Evolutionary conservation across 495 filamentous ascomycete genomes (phyloP), one percentile per base, ranked within the genome.

Genomic region (Podospora comata): DNA sequence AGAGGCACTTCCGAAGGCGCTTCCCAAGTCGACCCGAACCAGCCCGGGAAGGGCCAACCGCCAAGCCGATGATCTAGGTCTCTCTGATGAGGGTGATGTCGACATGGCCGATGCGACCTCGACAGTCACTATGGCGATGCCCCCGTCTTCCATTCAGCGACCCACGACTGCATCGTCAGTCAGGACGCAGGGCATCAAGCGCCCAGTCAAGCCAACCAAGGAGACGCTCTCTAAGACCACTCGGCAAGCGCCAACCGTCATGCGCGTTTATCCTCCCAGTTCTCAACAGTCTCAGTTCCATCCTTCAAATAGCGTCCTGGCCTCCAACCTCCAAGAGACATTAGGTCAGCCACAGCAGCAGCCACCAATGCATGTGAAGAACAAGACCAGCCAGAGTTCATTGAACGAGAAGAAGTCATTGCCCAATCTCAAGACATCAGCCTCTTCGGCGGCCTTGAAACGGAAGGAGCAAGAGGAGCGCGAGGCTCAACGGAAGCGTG

Each of bases 171-270:
- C 80, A 76, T 82, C 81, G 78, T 77, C 79, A 70, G 80, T 77
- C 73, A 86, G 83, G 34, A 27, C 59, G 23, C 30, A 48, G 5
- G 83, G 72, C 77, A 72, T 76, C 65, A 92, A 90, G 73, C 81
- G 91, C 57, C 88, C 91, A 16, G 71, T 86, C 0, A 93, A 89
- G 70, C 91, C 92, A 2, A 86, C 85, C 23, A 92, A 91, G 70
- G 90, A 93, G 63, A 70, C 83, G 2, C 62, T 84, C 5, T 79
- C 84, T 28, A 93, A 92, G 73, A 75, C 86, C 1, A 91, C 85
- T 1, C 91, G 89, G 73, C 91, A 91, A 15, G 90, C 88, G 19
- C 91, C 91, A 2, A 91, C 92, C 3, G 85, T 91, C 1, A 94
- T 97, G 69, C 86, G 90, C 34, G 89, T 97, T 30, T 89, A 91